Conservation (phyloP, 352 stramenopile species). For the Phytophthora fragariaefolia region DNA sequence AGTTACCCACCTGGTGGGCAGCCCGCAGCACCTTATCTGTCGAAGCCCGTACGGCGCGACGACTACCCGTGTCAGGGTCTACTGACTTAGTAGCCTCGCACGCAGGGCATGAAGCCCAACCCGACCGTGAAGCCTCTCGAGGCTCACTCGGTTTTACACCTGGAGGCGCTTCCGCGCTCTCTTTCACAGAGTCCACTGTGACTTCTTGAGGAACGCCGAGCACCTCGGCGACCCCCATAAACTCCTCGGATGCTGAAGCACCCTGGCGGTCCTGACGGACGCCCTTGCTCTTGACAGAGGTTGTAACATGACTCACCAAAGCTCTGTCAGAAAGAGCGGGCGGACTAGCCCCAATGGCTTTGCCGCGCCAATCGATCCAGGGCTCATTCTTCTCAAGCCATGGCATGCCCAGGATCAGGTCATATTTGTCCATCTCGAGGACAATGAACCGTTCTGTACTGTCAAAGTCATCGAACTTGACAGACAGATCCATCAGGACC, state of each 20-base stretch:
- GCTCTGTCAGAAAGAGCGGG: slow-evolving; percentile 5
- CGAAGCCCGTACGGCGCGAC: too few species aligned
- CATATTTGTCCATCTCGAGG: slow-evolving; percentile 24
- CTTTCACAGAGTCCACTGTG: background rate
- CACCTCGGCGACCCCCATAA: background rate
- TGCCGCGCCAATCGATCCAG: slow-evolving; percentile 25
- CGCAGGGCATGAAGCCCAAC: too few species aligned
- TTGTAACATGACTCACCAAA: slow-evolving; percentile 15
- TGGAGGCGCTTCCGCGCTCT: too few species aligned
- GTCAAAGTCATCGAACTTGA: slow-evolving; percentile 23
- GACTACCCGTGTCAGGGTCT: too few species aligned
- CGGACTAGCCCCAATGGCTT: slow-evolving; percentile 6
- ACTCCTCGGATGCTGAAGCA: background rate
- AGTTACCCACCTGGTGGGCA: too few species aligned
- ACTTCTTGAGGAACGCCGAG: background rate
- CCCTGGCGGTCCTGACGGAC: background rate
- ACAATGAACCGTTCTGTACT: slow-evolving; percentile 2
- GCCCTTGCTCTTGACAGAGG: background rate
- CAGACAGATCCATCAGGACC: background rate
- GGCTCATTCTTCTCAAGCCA: slow-evolving; percentile 24
- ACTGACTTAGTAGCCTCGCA: too few species aligned
- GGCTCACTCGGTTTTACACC: too few species aligned
- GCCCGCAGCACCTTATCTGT: too few species aligned
- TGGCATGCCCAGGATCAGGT: slow-evolving; percentile 32
- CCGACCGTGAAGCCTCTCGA: too few species aligned